These are phyloP conservation scores for Begonia peltatifolia DNA, from an alignment of 306 rosid species.

Conservation along the genomic window DNA sequence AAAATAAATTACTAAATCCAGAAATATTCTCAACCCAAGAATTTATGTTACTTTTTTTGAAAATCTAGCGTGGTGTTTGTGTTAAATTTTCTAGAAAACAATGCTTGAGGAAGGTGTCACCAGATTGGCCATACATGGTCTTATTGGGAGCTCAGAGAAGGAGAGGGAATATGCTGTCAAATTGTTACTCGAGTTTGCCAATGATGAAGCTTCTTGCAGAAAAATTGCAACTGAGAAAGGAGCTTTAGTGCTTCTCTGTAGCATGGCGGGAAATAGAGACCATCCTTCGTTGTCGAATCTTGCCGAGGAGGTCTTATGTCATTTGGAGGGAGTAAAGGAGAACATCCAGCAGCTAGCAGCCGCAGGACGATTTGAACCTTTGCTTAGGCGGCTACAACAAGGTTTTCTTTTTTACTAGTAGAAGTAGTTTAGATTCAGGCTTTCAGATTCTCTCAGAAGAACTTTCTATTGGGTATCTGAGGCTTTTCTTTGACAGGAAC, in stretches of 20 bases:
- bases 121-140: conserved; percentile 52
- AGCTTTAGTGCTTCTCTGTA: too few relatives aligned
- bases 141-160: conserved; percentile 41
- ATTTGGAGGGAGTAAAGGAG: too few relatives aligned
- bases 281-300: too few relatives aligned
- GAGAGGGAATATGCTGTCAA: conserved; percentile 48
- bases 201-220: conserved; percentile 37
- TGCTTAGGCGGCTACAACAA: too few relatives aligned
- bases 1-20: too few relatives aligned
- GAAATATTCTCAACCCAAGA: too few relatives aligned
- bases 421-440: background rate
- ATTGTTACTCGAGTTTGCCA: conserved; percentile 36
- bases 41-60: background rate
- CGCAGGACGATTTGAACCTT: too few relatives aligned
- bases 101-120: conserved; percentile 43
- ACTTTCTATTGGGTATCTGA: conserved; percentile 5
- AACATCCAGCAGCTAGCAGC: too few relatives aligned
- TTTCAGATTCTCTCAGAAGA: background rate
- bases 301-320: too few relatives aligned
- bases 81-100: conserved; percentile 18
- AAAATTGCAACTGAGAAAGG: conserved; percentile 51
- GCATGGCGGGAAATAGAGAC: too few relatives aligned
- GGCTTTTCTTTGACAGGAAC: conserved; percentile 27
- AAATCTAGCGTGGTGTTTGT: background rate
- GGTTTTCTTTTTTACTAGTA: too few relatives aligned